phyloP scores from a whole-genome alignment of 1,284 basidiomycete genomes.

The Tilletia indica region DNA sequence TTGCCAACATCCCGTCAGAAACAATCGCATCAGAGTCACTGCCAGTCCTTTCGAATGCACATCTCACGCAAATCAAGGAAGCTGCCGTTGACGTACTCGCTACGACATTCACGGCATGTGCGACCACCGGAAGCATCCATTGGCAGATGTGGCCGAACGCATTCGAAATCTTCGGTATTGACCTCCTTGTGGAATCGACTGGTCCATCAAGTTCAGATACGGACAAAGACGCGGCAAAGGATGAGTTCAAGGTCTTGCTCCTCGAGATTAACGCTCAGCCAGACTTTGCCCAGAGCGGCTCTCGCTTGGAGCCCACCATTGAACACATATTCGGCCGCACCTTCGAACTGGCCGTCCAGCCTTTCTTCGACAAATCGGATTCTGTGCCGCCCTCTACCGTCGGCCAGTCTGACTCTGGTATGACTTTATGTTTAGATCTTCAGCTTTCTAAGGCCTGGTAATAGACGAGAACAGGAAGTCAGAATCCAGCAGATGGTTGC shows the following conservation, averaged over 20 bases:
- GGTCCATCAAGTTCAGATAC: constrained; percentile 21
- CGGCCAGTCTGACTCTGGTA: constrained; percentile 33
- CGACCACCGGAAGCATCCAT: constrained; percentile 73
- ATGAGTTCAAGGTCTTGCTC: constrained; percentile 67
- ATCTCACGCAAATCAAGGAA: constrained; percentile 52
- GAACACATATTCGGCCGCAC: constrained; percentile 69
- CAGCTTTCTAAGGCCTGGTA: constrained; percentile 24
- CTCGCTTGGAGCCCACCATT: constrained; percentile 74
- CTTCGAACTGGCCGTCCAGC: constrained; percentile 43
- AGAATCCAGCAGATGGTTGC: no score
- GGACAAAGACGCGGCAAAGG: neutral
- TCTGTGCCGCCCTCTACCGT: constrained; percentile 27
- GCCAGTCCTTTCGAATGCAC: constrained; percentile 59
- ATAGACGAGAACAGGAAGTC: neutral
- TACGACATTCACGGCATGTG: constrained; percentile 80
- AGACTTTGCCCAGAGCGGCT: constrained; percentile 88
- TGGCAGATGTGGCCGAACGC: constrained; percentile 85
- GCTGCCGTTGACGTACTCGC: constrained; percentile 61
- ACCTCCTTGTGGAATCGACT: constrained; percentile 71
- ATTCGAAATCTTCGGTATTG: constrained; percentile 91
- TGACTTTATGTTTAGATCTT: constrained; percentile 41
- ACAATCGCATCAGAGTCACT: constrained; percentile 58
- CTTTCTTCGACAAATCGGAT: constrained; percentile 21
- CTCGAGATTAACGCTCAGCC: constrained; percentile 90
- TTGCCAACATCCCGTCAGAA: constrained; percentile 31